Evolutionary conservation across 2,329 filamentous ascomycete genomes (phyloP).

Genomic region (Monilinia fructigena): DNA sequence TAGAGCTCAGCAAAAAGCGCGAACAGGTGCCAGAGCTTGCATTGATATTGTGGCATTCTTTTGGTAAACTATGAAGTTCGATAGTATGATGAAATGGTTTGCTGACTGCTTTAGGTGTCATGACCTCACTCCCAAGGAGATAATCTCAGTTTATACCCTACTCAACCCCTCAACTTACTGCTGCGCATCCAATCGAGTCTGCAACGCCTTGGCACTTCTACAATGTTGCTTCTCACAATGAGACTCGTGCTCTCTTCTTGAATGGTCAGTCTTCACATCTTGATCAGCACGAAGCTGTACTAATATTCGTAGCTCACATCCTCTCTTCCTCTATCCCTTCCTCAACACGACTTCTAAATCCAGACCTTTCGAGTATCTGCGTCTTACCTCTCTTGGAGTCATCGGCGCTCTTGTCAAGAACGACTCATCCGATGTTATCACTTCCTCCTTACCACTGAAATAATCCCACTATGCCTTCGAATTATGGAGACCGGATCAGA

Average conservation of each 20-base stretch:
- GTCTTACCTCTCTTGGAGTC: constrained; percentile 90
- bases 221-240: constrained; percentile 98
- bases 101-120: constrained; percentile 66
- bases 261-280: constrained; percentile 63
- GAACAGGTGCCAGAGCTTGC: constrained; percentile 97
- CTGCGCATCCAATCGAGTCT: constrained; percentile 95
- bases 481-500: constrained; percentile 99
- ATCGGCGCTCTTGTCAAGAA: constrained; percentile 98
- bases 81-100: constrained; percentile 13
- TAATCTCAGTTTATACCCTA: constrained; percentile 96
- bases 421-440: constrained; percentile 97
- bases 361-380: constrained; percentile 93
- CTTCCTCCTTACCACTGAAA: constrained; percentile 96
- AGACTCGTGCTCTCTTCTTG: constrained; percentile 89
- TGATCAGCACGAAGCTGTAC: constrained; percentile 21
- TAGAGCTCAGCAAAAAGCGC: constrained; percentile 97
- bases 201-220: constrained; percentile 90
- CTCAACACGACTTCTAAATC: constrained; percentile 99
- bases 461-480: constrained; percentile 92
- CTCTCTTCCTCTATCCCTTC: constrained; percentile 95
- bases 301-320: constrained; percentile 73
- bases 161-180: constrained; percentile 93
- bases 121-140: constrained; percentile 98
- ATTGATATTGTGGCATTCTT: constrained; percentile 96
- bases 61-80: constrained; percentile 62